Evolutionary conservation across 1,284 basidiomycete genomes (phyloP).

Genomic region (Boletus chippewaensis): DNA sequence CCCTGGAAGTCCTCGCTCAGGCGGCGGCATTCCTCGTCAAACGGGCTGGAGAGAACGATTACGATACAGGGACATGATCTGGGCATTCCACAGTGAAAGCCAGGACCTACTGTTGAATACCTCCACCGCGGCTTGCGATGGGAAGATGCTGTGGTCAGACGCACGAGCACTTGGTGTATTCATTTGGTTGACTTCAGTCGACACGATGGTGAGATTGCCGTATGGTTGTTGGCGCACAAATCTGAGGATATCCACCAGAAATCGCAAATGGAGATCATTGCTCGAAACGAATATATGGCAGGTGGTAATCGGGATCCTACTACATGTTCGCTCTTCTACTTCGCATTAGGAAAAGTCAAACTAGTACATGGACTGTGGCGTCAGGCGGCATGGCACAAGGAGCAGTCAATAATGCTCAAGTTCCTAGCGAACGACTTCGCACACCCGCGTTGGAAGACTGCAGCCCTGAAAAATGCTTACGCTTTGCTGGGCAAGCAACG

Average conservation of each 20-base stretch:
- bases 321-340: conserved; percentile 87
- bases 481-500: conserved; percentile 86
- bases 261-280: conserved; percentile 82
- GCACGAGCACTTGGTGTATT: conserved; percentile 83
- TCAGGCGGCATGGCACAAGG: conserved; percentile 91
- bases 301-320: conserved; percentile 85
- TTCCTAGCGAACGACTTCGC: conserved; percentile 92
- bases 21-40: conserved; percentile 33
- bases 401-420: conserved; percentile 85
- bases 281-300: conserved; percentile 86
- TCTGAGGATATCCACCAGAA: conserved; percentile 41
- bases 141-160: conserved; percentile 84
- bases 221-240: conserved; percentile 2
- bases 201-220: conserved; percentile 57
- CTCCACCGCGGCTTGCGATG: conserved; percentile 64
- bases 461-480: conserved; percentile 95
- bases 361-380: conserved; percentile 94
- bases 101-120: conserved; percentile 77
- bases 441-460: conserved; percentile 82
- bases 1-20: conserved; percentile 42
- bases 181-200: conserved; percentile 78
- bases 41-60: conserved; percentile 62
- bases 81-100: conserved; percentile 92
- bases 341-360: conserved; percentile 87
- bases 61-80: conserved; percentile 87